Percentiles rank a stretch among this genome's conserved stretches.
These are phyloP conservation scores for Prunella vulgaris DNA, from an alignment of 257 asterid species.

Conservation along the genomic window DNA sequence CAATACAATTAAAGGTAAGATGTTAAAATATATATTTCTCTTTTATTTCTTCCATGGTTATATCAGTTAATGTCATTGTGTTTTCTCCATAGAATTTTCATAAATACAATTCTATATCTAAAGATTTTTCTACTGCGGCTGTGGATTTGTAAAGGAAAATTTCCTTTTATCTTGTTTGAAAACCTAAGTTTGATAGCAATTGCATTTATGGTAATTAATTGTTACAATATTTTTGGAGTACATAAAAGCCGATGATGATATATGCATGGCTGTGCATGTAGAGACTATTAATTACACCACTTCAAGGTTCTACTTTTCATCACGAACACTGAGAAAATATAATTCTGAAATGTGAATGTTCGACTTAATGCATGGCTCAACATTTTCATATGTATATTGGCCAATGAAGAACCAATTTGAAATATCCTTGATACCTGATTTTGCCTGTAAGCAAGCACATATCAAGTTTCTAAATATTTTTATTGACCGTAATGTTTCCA, in stretches of 20 bases:
- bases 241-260: not conserved
- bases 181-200: conserved; percentile 75
- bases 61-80: too few relatives aligned
- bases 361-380: not conserved
- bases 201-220: conserved; percentile 62
- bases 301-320: not conserved
- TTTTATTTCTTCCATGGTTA: too few relatives aligned
- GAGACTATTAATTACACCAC: not conserved
- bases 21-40: too few relatives aligned
- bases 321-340: not conserved
- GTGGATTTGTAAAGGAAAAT: too few relatives aligned
- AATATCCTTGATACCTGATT: not conserved
- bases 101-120: too few relatives aligned
- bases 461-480: not conserved
- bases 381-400: not conserved
- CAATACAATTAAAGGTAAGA: too few relatives aligned
- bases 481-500: conserved; percentile 21
- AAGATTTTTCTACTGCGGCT: conserved; percentile 70
- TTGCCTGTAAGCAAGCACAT: not conserved
- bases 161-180: too few relatives aligned
- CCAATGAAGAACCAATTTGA: not conserved
- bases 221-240: not conserved
- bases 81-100: too few relatives aligned
- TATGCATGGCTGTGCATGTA: not conserved
- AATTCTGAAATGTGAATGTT: not conserved